These are phyloP conservation scores for Pluteus cervinus DNA, from an alignment of 768 basidiomycete genomes.

Conservation along the genomic window DNA sequence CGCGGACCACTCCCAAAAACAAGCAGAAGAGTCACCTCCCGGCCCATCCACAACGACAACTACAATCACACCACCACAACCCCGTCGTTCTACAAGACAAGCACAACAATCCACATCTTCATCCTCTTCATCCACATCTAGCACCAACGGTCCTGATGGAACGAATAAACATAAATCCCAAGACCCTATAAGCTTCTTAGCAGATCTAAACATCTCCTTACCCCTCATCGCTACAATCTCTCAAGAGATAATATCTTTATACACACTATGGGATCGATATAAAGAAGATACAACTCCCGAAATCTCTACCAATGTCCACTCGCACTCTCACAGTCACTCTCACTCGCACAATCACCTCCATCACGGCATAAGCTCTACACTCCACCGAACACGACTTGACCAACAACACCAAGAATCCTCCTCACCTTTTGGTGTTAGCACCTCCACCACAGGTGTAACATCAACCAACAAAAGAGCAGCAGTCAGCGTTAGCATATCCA, in stretches of 20 bases:
- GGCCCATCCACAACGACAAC: too few relatives aligned
- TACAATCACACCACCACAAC: slow-evolving; percentile 29
- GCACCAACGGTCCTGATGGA: too few relatives aligned
- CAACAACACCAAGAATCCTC: too few relatives aligned
- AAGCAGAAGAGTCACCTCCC: too few relatives aligned
- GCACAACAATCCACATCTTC: slow-evolving; percentile 22
- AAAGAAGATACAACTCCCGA: slow-evolving; percentile 47
- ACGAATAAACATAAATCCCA: slow-evolving; percentile 33
- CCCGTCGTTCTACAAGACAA: slow-evolving; percentile 52
- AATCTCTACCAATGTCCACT: slow-evolving; percentile 3
- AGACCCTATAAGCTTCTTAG: slow-evolving; percentile 78
- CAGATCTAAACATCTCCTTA: slow-evolving; percentile 81
- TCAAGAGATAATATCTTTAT: slow-evolving; percentile 88
- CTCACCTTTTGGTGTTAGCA: too few relatives aligned
- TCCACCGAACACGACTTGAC: too few relatives aligned
- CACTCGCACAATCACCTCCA: too few relatives aligned
- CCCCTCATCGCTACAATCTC: slow-evolving; percentile 76
- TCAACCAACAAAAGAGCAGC: too few relatives aligned
- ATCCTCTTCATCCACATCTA: slow-evolving; percentile 18
- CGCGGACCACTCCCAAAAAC: slow-evolving; percentile 8
- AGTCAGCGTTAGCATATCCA: too few relatives aligned
- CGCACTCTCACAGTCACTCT: slow-evolving; percentile 1
- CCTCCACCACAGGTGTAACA: too few relatives aligned
- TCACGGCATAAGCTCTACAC: too few relatives aligned
- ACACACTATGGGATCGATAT: slow-evolving; percentile 85